Evolutionary conservation across 352 stramenopile species (phyloP), one percentile per base, ranked within the genome.

Genomic region (Pythium grandisporangium): DNA sequence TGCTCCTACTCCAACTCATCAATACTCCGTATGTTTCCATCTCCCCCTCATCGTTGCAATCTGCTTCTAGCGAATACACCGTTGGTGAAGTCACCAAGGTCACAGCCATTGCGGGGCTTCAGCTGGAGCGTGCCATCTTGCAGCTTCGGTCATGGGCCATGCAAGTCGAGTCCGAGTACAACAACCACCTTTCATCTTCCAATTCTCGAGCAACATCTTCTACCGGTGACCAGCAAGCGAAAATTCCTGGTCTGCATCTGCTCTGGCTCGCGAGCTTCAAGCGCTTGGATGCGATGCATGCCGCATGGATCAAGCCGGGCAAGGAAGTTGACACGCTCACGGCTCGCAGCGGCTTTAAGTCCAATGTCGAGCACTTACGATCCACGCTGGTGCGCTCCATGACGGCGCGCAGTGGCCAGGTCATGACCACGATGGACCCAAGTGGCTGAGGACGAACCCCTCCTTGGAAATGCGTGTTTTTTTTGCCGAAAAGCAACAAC

Each of bases 101-200:
- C 41, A 80, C 65, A 14, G 62, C 74, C 22, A 53, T 63, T 16
- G 45, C 51, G 14, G 64, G 53, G 12, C 51, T 52, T 21, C 65
- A 72, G 22, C 63, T 84, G 26, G 70, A 81, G 23, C 70, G 72
- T 37, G 65, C 47, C 7, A 64, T 66, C 22, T 58, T 66, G 36
- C 57, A 56, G 38, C 52, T 81, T 5, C 70, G 67, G 2, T 59
- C 61, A 3, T 84, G 65, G 65, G 63, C 43, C n/a, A 50, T 64
- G 5, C 52, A 60, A 20, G 35, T 73, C 17, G 70, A 84, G 47
- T 63, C 63, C 30, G 61, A 71, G 39, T 84, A 76, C 53, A 79
- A 79, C 47, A 53, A 11, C 11, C 13, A 38, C 19, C 45, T 26
- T 26, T 42, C 11, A 26, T 51, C n/a, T 38, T 6, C 20, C 6